Evolutionary conservation across 1,284 basidiomycete species (phyloP).

Genomic region (Butyriboletus appendiculatus): DNA sequence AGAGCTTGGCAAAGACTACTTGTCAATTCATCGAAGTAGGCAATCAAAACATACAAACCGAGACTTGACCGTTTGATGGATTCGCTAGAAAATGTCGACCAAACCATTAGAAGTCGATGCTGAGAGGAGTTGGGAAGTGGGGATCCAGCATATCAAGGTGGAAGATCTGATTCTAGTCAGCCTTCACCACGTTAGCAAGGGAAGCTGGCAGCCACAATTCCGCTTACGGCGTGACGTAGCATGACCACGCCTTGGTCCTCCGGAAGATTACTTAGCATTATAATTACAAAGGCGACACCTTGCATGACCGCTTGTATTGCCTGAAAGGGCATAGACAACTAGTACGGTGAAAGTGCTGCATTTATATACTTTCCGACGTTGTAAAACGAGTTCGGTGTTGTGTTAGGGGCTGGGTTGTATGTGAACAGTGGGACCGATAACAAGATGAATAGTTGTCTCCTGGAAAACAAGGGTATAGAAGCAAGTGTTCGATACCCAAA

Average conservation of each 20-base stretch:
- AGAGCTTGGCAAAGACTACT: constrained; percentile 59
- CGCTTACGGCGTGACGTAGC: constrained; percentile 38
- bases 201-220: constrained; percentile 74
- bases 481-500: neutral
- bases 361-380: neutral
- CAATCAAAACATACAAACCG: neutral
- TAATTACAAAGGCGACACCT: no score
- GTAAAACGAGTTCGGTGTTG: neutral
- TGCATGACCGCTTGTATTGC: neutral
- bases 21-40: constrained; percentile 52
- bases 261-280: no score
- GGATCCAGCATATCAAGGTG: constrained; percentile 50
- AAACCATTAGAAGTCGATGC: constrained; percentile 33
- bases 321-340: neutral
- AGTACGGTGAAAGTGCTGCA: neutral
- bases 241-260: neutral
- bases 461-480: neutral
- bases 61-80: neutral
- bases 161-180: constrained; percentile 68
- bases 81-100: constrained; percentile 32
- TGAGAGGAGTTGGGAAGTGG: constrained; percentile 57
- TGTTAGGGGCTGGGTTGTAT: no score
- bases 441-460: neutral
- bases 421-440: neutral
- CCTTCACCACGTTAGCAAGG: constrained; percentile 73